A percentile compares a stretch with the other conserved stretches of the same genome.
These are phyloP conservation scores for Pleurotus tuoliensis DNA, from an alignment of 768 basidiomycete species.

Conservation along the genomic window DNA sequence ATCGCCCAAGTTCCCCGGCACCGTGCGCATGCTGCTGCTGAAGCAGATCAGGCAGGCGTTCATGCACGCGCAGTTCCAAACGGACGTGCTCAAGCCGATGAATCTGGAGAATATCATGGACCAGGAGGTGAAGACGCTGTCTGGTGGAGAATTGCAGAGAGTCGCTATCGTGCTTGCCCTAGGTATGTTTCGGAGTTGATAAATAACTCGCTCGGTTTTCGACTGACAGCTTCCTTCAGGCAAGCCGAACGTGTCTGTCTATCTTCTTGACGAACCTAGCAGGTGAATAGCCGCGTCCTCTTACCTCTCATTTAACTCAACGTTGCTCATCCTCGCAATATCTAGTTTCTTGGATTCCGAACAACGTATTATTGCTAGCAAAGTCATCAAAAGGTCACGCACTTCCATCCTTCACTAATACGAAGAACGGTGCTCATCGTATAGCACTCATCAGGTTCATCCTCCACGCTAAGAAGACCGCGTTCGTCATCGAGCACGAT, in stretches of 20 bases:
- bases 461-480: conserved; percentile 94
- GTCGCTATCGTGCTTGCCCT: conserved; percentile 94
- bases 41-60: conserved; percentile 94
- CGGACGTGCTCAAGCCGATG: conserved; percentile 98
- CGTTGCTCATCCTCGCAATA: background rate
- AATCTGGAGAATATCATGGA: conserved; percentile 91
- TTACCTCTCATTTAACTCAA: background rate
- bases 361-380: conserved; percentile 97
- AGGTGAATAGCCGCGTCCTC: conserved; percentile 39
- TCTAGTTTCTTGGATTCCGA: conserved; percentile 95
- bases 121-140: conserved; percentile 96
- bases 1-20: conserved; percentile 95
- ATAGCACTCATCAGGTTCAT: conserved; percentile 58
- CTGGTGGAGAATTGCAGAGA: conserved; percentile 96
- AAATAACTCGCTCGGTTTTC: background rate
- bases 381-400: conserved; percentile 90
- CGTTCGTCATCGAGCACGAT: conserved; percentile 99
- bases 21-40: conserved; percentile 90
- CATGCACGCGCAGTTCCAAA: conserved; percentile 99
- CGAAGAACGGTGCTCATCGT: background rate
- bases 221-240: conserved; percentile 30
- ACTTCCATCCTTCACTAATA: background rate
- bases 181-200: conserved; percentile 37
- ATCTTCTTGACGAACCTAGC: conserved; percentile 94
- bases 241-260: conserved; percentile 80